Conservation (phyloP, 176 grass and related monocot genomes). For the Aegilops tauschii region DNA sequence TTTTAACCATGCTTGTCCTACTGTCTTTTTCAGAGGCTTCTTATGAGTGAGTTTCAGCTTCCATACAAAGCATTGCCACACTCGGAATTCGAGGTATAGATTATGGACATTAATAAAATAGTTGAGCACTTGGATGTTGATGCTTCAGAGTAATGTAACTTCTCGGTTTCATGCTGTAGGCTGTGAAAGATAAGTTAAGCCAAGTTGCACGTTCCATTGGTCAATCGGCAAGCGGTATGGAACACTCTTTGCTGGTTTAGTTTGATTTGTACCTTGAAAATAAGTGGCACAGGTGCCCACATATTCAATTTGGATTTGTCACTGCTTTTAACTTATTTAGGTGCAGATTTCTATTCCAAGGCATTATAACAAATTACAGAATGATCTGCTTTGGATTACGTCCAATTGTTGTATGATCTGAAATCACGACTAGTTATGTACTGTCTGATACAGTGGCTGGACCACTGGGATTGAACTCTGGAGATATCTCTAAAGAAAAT, state of each 20-base stretch:
- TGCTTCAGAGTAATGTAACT: conserved; percentile 19
- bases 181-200: conserved; percentile 79
- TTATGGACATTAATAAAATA: conserved; percentile 14
- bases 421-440: not conserved
- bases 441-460: not conserved
- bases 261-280: not conserved
- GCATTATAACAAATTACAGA: not conserved
- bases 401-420: not conserved
- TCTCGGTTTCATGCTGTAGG: conserved; percentile 52
- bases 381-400: conserved; percentile 3
- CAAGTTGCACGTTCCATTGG: conserved; percentile 87
- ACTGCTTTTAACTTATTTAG: not conserved
- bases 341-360: not conserved
- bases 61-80: conserved; percentile 81
- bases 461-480: not conserved
- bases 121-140: conserved; percentile 16
- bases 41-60: conserved; percentile 88
- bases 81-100: conserved; percentile 78
- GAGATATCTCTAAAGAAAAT: conserved; percentile 2
- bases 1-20: conserved; percentile 24
- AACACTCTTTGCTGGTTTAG: not conserved
- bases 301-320: not conserved
- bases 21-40: conserved; percentile 54
- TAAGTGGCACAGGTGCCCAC: not conserved
- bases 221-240: conserved; percentile 62